These are phyloP conservation scores for Phytopythium litorale DNA, from an alignment of 352 stramenopile species.

Conservation along the genomic window DNA sequence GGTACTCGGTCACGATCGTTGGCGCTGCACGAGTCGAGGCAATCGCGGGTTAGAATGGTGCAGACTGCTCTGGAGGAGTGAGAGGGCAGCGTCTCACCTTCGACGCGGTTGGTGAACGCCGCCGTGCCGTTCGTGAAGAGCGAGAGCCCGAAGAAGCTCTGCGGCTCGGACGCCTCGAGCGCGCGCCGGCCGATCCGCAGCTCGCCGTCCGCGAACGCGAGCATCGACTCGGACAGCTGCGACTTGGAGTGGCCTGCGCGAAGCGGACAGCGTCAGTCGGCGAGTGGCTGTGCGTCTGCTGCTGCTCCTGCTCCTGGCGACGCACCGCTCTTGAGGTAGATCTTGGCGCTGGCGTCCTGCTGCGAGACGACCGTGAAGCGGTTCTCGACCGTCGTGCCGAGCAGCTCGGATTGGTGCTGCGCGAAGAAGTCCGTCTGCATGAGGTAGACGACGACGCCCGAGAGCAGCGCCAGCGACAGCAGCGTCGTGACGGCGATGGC, in stretches of 20 bases:
- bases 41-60: not conserved
- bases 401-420: conserved; percentile 75
- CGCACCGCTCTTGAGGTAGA: conserved; percentile 76
- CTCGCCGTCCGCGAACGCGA: conserved; percentile 60
- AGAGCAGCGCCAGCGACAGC: conserved; percentile 64
- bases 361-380: conserved; percentile 76
- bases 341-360: conserved; percentile 54
- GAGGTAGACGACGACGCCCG: conserved; percentile 59
- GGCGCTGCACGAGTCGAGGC: conserved; percentile 27
- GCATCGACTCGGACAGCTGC: conserved; percentile 61
- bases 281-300: not conserved
- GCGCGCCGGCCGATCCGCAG: conserved; percentile 57
- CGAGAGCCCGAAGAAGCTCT: conserved; percentile 68
- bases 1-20: conserved; percentile 56
- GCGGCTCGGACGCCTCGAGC: conserved; percentile 37
- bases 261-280: not conserved
- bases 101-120: conserved; percentile 60
- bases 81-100: conserved; percentile 22
- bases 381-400: conserved; percentile 78
- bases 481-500: conserved; percentile 62
- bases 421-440: conserved; percentile 81
- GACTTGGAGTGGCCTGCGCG: conserved; percentile 65
- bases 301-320: not conserved
- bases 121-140: conserved; percentile 66
- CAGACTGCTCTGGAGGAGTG: not conserved